Base-by-base conservation (phyloP, 2,329 filamentous ascomycete genomes). In the Aspergillus caelatus region DNA sequence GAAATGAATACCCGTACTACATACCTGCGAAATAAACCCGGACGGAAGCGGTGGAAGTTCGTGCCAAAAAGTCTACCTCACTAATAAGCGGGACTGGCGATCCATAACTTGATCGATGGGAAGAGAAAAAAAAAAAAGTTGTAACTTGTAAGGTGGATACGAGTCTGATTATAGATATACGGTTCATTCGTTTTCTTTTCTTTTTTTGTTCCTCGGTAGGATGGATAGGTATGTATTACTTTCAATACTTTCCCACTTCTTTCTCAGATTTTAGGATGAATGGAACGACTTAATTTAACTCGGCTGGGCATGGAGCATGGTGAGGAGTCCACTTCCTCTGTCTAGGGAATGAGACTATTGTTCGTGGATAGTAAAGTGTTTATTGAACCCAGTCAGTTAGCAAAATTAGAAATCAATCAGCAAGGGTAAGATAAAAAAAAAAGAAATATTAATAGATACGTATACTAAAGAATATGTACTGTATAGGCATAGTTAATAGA, bases 31-130 rank as follows among this genome's bases (percentile, higher is more conserved):
- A 62, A 58, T 46, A 58, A 62, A 59, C 34, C 61, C 52, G 57
- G 50, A 63, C 63, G 61, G 63, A 56, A 61, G 48, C 55, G 59
- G 56, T 64, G 62, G 62, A 62, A 62, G 57, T 58, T 57, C 45
- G 58, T 64, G 39, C 57, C 30, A 62, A 56, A 62, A 65, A 66
- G 57, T 61, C 62, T 63, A 62, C 61, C 16, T 19, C 16, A 50
- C 11, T 50, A 50, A 36, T 61, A 48, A 55, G 64, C 64, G 64
- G 66, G 65, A 65, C 64, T 65, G 62, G 60, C 56, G 66, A 67
- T 67, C 66, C 64, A 67, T 67, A 60, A 45, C 63, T 63, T 45
- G 60, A 60, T 60, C 46, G 21, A 43, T 62, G 50, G 55, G 56
- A 62, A 58, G 34, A 60, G 36, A 23, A 28, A 28, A 21, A 23